Base-by-base conservation (phyloP, 2,329 filamentous ascomycete species). In the Penicillium italicum region DNA sequence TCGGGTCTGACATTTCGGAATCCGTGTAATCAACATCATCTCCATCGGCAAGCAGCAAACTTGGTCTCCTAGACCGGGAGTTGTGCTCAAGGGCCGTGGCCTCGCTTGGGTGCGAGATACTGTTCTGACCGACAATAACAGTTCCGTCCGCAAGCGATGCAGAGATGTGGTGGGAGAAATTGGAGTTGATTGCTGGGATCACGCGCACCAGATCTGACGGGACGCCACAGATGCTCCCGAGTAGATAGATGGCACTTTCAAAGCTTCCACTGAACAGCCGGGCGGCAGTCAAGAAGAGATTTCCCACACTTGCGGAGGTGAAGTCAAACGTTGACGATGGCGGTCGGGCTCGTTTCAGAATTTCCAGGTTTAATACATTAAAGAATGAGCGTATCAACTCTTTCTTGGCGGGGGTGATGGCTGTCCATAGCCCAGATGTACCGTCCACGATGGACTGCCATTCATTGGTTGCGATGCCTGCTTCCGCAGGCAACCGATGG, bases 101-200 rank as follows among this genome's bases (percentile, higher is more conserved):
- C 37, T 81, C 84, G 41, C 85, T 87, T 0, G 91, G 91, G 66
- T 96, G 92, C 0, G 88, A 92, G 65, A 96, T 96, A 68, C 90
- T 88, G 71, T 97, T 97, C 71, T 97, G 94, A 0, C 93, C 93
- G 0, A 89, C 89, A 64, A 97, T 95, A 26, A 88, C 77, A 0
- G 84, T 85, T 8, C 89, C 91, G 69, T 96, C 84, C 18, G 79
- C 78, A 0, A 97, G 80, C 0, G 89, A 88, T 2, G 91, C 93
- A 6, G 89, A 91, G 63, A 97, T 97, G 73, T 97, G 93, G 67
- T 96, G 90, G 0, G 90, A 90, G 77, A 97, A 97, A 72, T 96
- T 97, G 60, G 89, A 91, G 77, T 96, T 96, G 64, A 97, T 90
- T 4, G 90, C 91, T 0, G 93, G 94, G 16, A 97, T 84, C 0